Conservation (phyloP, 108 stramenopile species). For the Hondaea fermentalgiana region DNA sequence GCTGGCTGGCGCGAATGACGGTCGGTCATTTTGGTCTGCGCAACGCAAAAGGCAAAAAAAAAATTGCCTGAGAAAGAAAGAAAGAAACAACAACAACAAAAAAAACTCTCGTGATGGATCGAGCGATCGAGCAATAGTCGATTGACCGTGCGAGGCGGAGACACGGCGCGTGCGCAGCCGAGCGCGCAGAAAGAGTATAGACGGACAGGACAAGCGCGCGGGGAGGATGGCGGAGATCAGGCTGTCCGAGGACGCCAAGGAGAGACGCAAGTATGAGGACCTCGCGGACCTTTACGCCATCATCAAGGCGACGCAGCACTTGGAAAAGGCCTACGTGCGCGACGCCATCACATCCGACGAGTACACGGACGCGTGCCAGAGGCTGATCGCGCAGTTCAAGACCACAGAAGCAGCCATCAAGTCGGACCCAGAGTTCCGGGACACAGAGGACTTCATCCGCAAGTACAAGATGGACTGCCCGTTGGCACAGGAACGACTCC, state of each 20-base stretch:
- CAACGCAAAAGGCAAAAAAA: too few relatives aligned
- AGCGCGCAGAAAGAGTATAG: too few relatives aligned
- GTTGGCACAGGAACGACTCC: slow-evolving; percentile 73
- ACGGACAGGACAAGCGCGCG: too few relatives aligned
- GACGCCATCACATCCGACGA: slow-evolving; percentile 71
- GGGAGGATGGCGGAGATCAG: slow-evolving; percentile 26
- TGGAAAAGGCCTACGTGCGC: slow-evolving; percentile 86
- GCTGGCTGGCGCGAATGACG: too few relatives aligned
- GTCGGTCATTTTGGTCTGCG: too few relatives aligned
- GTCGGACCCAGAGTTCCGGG: slow-evolving; percentile 22
- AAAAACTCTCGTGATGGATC: too few relatives aligned
- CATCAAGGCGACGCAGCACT: slow-evolving; percentile 84
- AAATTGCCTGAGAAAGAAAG: too few relatives aligned
- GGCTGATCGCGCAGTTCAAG: slow-evolving; percentile 88
- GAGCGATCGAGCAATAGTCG: too few relatives aligned
- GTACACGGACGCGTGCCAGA: slow-evolving; percentile 80
- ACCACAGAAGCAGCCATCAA: slow-evolving; percentile 60
- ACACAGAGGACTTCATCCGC: slow-evolving; percentile 60
- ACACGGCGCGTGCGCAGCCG: too few relatives aligned
- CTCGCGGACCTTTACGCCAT: slow-evolving; percentile 86
- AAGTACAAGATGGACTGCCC: slow-evolving; percentile 92
- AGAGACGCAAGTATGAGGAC: slow-evolving; percentile 45
- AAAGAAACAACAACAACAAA: too few relatives aligned
- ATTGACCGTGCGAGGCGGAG: too few relatives aligned
- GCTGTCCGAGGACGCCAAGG: slow-evolving; percentile 33